These are phyloP conservation scores for Scenedesmus sp. DNA, from an alignment of 163 green algal species.

Conservation along the genomic window DNA sequence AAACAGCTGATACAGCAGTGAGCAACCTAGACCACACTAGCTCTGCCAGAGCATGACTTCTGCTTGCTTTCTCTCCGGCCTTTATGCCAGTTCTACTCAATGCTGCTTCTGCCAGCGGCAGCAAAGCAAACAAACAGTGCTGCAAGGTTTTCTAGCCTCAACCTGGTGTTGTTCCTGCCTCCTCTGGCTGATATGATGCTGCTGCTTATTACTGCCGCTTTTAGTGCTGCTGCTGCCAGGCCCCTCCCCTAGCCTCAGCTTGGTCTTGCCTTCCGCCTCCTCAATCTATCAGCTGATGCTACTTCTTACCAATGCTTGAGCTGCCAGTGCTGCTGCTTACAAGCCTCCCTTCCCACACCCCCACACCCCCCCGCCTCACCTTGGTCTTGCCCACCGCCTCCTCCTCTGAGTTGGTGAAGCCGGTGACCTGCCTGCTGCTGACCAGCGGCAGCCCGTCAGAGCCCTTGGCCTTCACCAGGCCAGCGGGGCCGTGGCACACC, in stretches of 20 bases:
- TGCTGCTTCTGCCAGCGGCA: too few species aligned
- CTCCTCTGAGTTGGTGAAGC: conserved; percentile 79
- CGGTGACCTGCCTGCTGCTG: conserved; percentile 55
- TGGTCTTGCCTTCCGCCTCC: too few species aligned
- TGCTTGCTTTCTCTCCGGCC: too few species aligned
- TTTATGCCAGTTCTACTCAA: too few species aligned
- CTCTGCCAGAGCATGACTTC: background rate
- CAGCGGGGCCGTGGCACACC: conserved; percentile 51
- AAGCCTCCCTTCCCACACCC: background rate
- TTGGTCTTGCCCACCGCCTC: conserved; percentile 69
- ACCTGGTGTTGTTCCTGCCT: too few species aligned
- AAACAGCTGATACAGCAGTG: background rate
- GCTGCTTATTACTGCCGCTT: too few species aligned
- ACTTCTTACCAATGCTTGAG: background rate
- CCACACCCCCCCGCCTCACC: background rate
- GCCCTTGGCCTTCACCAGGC: conserved; percentile 43
- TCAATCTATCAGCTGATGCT: too few species aligned
- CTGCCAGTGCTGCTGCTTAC: background rate
- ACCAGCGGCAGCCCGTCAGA: conserved; percentile 22
- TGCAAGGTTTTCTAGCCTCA: too few species aligned
- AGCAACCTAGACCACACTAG: background rate
- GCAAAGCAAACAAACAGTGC: too few species aligned
- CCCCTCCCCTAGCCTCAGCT: too few species aligned
- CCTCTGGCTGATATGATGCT: too few species aligned
- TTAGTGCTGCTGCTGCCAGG: too few species aligned